Evolutionary conservation across 139 green algal species (phyloP).

Genomic region (Micromonas commoda): DNA sequence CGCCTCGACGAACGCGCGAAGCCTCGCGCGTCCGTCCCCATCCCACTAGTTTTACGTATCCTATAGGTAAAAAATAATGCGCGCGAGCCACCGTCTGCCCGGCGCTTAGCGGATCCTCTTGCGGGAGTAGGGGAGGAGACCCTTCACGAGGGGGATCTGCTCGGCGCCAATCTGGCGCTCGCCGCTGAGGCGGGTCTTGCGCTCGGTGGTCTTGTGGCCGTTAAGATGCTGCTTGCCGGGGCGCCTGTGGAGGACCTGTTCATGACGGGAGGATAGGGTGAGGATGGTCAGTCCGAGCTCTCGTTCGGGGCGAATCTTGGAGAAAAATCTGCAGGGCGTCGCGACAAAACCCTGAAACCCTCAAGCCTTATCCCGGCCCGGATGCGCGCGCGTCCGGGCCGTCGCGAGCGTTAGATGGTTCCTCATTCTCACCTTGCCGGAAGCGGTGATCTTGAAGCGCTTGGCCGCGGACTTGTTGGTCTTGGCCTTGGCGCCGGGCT

Average conservation of each 20-base stretch:
- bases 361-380: neutral
- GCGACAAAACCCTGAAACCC: no score
- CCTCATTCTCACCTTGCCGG: conserved; percentile 30
- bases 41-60: no score
- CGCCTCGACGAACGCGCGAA: no score
- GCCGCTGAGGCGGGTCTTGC: conserved; percentile 10
- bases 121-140: neutral
- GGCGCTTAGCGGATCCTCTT: neutral
- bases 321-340: no score
- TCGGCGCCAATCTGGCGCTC: neutral
- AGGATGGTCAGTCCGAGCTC: no score
- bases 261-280: neutral
- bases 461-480: conserved; percentile 19
- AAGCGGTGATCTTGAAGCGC: conserved; percentile 18
- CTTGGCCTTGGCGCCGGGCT: conserved; percentile 11
- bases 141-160: neutral
- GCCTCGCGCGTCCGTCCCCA: no score
- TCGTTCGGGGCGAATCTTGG: no score
- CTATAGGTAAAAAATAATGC: no score
- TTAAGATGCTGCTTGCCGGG: conserved; percentile 18
- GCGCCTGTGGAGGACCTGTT: neutral
- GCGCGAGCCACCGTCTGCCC: no score
- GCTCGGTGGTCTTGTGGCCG: conserved; percentile 17
- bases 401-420: no score
- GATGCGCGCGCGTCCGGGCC: no score